Evolutionary conservation across 2,329 filamentous ascomycete species (phyloP), one percentile per base, ranked within the genome.

Genomic region (Epichloe amarillans): DNA sequence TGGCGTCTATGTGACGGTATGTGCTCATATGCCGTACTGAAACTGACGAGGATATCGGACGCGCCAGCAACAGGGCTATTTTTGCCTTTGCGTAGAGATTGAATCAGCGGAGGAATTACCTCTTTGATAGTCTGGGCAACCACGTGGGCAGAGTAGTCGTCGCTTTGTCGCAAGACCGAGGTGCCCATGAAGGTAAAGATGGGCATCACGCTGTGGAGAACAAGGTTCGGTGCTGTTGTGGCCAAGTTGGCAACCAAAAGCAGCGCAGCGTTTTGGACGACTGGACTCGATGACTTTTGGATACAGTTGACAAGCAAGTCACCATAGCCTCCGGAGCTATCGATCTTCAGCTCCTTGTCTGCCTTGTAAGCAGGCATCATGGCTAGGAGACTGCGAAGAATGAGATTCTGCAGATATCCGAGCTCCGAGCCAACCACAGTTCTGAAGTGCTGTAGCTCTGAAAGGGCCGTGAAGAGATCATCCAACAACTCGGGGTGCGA

Each of bases 171-270:
- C 47, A 98, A 76, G 19, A 96, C 84, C 3, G 88, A 95, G 42
- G 84, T 86, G 41, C 91, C 89, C 84, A 97, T 96, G 64, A 97
- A 96, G 0, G 93, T 97, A 69, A 98, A 98, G 49, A 98, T 91
- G 12, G 93, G 93, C 93, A 98, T 98, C 50, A 98, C 88, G 59
- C 89, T 96, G 68, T 98, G 91, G 52, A 98, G 75, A 3, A 98
- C 88, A 46, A 95, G 72, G 64, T 95, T 90, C 0, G 94, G 93
- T 0, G 88, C 88, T 57, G 90, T 86, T 39, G 84, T 84, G 21
- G 93, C 91, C 40, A 98, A 74, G 51, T 83, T 85, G 23, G 91
- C 89, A 52, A 97, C 87, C 26, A 98, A 74, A 8, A 97, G 78
- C 14, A 98, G 74, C 4, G 93, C 90, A 5, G 85, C 83, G 62